A percentile compares a stretch with the other conserved stretches of the same genome.
Conservation (phyloP, 108 stramenopile species). For the Bacterosira constricta region DNA sequence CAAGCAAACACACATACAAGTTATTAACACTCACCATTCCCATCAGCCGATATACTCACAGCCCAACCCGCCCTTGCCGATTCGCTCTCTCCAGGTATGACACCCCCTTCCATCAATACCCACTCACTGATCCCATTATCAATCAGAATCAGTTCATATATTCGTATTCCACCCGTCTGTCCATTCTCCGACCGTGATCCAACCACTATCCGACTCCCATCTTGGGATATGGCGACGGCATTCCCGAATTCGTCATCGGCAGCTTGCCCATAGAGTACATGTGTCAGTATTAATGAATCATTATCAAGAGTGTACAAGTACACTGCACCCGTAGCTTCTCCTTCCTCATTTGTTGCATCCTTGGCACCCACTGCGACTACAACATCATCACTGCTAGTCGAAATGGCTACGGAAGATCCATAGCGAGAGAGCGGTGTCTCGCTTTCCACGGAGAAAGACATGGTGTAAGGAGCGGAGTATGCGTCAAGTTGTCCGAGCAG, state of each 20-base stretch:
- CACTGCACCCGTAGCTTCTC: constrained; percentile 18
- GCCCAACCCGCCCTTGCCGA: constrained; percentile 2
- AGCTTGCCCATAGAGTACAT: constrained; percentile 18
- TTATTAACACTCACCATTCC: constrained; percentile 9
- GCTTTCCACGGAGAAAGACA: background rate
- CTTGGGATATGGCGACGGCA: constrained; percentile 19
- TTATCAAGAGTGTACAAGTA: constrained; percentile 19
- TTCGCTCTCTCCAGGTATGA: constrained; percentile 4
- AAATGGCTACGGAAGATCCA: constrained; percentile 20
- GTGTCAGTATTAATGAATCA: background rate
- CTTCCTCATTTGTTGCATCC: constrained; percentile 11
- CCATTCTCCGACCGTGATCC: constrained; percentile 22
- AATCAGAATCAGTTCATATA: constrained; percentile 9
- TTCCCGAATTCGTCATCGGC: constrained; percentile 22
- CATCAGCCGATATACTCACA: constrained; percentile 21
- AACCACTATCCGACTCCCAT: constrained; percentile 25
- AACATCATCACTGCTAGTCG: constrained; percentile 7
- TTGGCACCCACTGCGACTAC: constrained; percentile 26
- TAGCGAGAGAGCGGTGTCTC: constrained; percentile 1
- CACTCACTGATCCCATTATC: too few relatives aligned
- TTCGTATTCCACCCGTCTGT: constrained; percentile 25
- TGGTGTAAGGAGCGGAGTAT: background rate
- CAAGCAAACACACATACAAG: too few relatives aligned
- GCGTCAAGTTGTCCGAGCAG: too few relatives aligned
- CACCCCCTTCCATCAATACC: constrained; percentile 2